These are phyloP conservation scores for Vickermania spadyakhi DNA, from an alignment of 208 protist species.

Conservation along the genomic window DNA sequence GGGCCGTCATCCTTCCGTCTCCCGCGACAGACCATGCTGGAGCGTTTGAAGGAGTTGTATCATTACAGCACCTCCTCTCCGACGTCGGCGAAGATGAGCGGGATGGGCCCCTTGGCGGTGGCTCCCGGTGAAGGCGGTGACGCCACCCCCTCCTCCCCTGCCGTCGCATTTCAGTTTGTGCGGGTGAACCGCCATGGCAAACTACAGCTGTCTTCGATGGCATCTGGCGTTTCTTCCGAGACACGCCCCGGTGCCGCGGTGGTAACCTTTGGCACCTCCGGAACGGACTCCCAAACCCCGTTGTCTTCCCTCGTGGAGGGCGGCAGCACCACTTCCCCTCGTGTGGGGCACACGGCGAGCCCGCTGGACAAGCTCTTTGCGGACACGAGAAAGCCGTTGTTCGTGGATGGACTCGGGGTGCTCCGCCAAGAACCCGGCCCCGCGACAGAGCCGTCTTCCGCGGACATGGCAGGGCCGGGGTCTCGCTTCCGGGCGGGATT, in stretches of 20 bases:
- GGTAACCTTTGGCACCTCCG: background rate
- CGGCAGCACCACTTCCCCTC: background rate
- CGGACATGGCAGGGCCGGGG: background rate
- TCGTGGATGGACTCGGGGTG: background rate
- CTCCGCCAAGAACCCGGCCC: background rate
- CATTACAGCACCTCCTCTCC: background rate
- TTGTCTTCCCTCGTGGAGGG: too few species aligned
- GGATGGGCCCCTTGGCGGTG: too few species aligned
- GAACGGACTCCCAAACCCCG: background rate
- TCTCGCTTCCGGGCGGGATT: background rate
- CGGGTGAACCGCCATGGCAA: background rate
- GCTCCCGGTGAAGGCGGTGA: too few species aligned
- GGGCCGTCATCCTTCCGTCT: too few species aligned
- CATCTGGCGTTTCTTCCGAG: background rate
- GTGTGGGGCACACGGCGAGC: background rate
- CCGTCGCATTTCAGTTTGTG: background rate
- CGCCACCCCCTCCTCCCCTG: background rate
- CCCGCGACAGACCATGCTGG: background rate
- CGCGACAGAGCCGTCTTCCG: slow-evolving; percentile 4
- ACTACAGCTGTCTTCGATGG: background rate
- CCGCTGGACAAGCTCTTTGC: background rate
- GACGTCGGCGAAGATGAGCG: too few species aligned
- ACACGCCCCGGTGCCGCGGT: background rate
- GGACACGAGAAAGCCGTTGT: background rate
- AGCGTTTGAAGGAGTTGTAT: background rate